phyloP scores from a whole-genome alignment of 352 stramenopile genomes.

The Globisporangium acanthophoron region DNA sequence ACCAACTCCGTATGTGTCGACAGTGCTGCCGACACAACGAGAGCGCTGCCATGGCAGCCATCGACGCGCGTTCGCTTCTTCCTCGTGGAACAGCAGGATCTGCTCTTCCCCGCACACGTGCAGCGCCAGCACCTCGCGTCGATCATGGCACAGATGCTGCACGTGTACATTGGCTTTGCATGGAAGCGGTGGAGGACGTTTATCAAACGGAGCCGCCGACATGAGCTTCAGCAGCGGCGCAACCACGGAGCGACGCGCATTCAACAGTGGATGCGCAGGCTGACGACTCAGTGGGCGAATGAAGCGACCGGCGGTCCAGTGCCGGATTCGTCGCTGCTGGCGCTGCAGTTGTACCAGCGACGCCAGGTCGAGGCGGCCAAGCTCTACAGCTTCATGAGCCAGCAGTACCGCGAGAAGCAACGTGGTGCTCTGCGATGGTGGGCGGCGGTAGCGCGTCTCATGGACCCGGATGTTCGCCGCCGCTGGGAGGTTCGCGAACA shows the following conservation, averaged over 20 bases:
- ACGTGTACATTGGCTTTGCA: slow-evolving; percentile 53
- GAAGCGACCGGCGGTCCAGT: not conserved
- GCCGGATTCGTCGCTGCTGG: slow-evolving; percentile 25
- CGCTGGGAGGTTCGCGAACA: slow-evolving; percentile 15
- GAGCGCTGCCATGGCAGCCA: slow-evolving; percentile 30
- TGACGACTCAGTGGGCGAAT: slow-evolving; percentile 11
- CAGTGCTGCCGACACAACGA: not conserved
- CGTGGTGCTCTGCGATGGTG: slow-evolving; percentile 23
- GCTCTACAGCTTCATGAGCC: slow-evolving; percentile 34
- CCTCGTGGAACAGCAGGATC: slow-evolving; percentile 32
- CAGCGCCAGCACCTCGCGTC: slow-evolving; percentile 28
- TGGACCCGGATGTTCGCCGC: slow-evolving; percentile 9
- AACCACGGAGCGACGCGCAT: slow-evolving; percentile 21
- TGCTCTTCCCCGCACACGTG: slow-evolving; percentile 37
- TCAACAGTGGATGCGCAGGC: slow-evolving; percentile 37
- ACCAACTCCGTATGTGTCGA: slow-evolving; percentile 2
- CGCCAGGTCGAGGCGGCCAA: slow-evolving; percentile 38
- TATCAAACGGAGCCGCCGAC: slow-evolving; percentile 25
- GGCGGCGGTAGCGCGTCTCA: slow-evolving; percentile 12
- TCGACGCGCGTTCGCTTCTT: slow-evolving; percentile 42
- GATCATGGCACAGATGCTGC: slow-evolving; percentile 59
- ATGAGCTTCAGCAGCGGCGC: slow-evolving; percentile 24
- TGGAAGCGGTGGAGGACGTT: slow-evolving; percentile 51
- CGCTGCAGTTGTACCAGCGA: slow-evolving; percentile 35
- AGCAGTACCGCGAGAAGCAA: slow-evolving; percentile 23